Evolutionary conservation across 2,329 filamentous ascomycete genomes (phyloP), one percentile per base, ranked within the genome.

Genomic region (Aspergillus candidus): DNA sequence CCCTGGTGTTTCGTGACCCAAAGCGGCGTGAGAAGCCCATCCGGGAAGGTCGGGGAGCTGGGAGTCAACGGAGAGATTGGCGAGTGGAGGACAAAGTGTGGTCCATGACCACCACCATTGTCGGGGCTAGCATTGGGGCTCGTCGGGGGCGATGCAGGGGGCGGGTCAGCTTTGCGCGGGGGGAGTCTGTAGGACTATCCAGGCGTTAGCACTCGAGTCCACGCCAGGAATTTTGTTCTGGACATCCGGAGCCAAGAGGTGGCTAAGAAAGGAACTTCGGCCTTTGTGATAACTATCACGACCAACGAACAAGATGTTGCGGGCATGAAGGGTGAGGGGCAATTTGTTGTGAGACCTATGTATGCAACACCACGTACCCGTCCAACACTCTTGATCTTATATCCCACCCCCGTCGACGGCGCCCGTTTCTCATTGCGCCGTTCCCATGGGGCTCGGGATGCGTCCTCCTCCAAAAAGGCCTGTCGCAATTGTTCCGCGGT

Each of bases 1-100:
- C 85, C 74, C 60, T 95, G 90, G 63, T 97, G 91, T 64, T 97
- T 98, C 47, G 80, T 79, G 43, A 94, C 74, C 91, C 91, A 98
- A 48, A 79, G 69, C 14, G 83, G 77, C 48, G 89, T 82, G 62
- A 96, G 81, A 46, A 96, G 72, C 4, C 91, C 93, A 68, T 97
- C 93, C 6, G 91, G 90, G 61, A 93, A 97, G 3, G 94, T 76
- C 2, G 81, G 74, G 6, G 91, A 95, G 6, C 77, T 78, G 3
- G 90, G 89, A 32, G 86, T 93, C 27, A 97, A 75, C 1, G 91
- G 93, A 2, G 93, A 97, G 53, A 95, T 82, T 1, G 90, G 88
- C 11, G 93, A 97, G 66, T 97, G 91, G 4, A 95, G 71, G n/a
- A 82, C 72, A 47, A 75, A 70, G 13, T 73, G 67, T 17, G 72